These are phyloP conservation scores for Aspergillus leporis DNA, from an alignment of 495 filamentous ascomycete genomes.

Conservation along the genomic window DNA sequence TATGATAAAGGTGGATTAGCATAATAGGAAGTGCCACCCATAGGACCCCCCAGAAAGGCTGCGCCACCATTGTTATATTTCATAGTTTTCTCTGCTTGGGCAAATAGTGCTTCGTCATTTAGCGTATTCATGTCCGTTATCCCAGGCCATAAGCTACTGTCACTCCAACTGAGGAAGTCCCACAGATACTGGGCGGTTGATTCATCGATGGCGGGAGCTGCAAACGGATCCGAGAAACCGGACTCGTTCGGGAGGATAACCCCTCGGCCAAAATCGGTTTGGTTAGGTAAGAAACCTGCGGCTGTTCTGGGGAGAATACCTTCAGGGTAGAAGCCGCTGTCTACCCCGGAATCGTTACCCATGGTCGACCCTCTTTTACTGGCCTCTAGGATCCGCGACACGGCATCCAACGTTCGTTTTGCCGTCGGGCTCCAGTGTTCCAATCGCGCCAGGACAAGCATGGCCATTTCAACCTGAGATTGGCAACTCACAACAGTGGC, in stretches of 20 bases:
- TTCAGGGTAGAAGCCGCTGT: conserved; percentile 22
- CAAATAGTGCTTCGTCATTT: conserved; percentile 28
- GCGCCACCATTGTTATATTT: conserved; percentile 27
- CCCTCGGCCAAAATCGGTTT: conserved; percentile 23
- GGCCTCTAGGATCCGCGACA: conserved; percentile 70
- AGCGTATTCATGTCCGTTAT: conserved; percentile 32
- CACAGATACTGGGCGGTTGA: conserved; percentile 39
- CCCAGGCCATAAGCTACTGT: conserved; percentile 39
- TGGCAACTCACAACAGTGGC: conserved; percentile 50
- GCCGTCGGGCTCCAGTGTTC: conserved; percentile 71
- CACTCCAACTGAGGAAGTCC: conserved; percentile 48
- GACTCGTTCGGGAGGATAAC: conserved; percentile 24
- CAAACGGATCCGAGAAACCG: conserved; percentile 29
- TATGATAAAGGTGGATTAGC: conserved; percentile 26
- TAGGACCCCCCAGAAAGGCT: conserved; percentile 29
- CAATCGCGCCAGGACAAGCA: conserved; percentile 68
- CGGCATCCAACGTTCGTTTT: conserved; percentile 65
- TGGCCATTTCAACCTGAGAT: conserved; percentile 65
- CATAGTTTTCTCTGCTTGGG: conserved; percentile 31
- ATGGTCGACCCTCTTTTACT: conserved; percentile 36
- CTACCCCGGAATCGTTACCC: conserved; percentile 11
- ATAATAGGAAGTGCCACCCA: conserved; percentile 31
- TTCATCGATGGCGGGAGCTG: conserved; percentile 35
- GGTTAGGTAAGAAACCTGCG: conserved; percentile 15
- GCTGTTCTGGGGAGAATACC: conserved; percentile 10